Conservation (phyloP, 2,329 filamentous ascomycete species). For the Pseudocercospora crystallina region DNA sequence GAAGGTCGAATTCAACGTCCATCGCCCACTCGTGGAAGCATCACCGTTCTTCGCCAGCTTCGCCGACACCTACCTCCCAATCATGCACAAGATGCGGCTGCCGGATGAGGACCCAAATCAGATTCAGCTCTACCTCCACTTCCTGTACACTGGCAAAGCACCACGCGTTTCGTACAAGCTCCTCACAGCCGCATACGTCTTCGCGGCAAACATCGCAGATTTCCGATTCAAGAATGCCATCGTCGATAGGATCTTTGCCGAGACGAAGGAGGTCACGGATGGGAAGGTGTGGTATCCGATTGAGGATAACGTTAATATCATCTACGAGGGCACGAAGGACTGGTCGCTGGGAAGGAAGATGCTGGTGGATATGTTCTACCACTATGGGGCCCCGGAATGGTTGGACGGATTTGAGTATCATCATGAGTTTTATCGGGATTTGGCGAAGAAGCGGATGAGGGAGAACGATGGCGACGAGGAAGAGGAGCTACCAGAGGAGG, state of each 20-base stretch:
- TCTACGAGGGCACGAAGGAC: neutral
- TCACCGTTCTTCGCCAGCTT: constrained; percentile 9
- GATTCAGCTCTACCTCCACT: constrained; percentile 4
- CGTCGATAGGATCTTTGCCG: neutral
- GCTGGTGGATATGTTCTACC: no score
- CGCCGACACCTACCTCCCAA: constrained; percentile 9
- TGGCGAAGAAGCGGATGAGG: no score
- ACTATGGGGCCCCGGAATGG: no score
- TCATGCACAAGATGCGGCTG: constrained; percentile 5
- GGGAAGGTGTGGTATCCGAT: constrained; percentile 1
- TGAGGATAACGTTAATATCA: constrained; percentile 1
- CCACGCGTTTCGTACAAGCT: no score
- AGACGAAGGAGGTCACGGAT: neutral
- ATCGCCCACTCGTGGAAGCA: neutral
- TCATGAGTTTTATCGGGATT: no score
- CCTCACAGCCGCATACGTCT: neutral
- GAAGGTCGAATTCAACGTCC: no score
- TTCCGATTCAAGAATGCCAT: neutral
- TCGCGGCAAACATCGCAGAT: constrained; percentile 14
- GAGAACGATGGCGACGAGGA: no score
- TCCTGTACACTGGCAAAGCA: constrained; percentile 1
- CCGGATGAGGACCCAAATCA: constrained; percentile 7
- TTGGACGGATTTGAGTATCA: no score
- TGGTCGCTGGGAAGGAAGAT: no score
- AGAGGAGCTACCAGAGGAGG: no score